Base-by-base conservation (phyloP, 2,329 filamentous ascomycete genomes). In the Penicillium capsulatum region DNA sequence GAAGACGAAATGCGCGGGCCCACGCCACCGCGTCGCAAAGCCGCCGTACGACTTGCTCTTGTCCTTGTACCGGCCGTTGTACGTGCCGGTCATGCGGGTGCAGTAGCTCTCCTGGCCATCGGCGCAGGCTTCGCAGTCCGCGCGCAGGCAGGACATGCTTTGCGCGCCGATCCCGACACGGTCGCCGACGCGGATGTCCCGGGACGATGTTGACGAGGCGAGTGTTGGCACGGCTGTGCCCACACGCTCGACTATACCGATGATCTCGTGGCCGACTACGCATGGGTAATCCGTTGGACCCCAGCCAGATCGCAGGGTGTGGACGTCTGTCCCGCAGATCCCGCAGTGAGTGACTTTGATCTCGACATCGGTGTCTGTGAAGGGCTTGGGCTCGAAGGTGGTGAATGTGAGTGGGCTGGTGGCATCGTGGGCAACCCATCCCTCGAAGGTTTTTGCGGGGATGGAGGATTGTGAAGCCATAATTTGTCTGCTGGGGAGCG, bases 331-430 rank as follows among this genome's bases (percentile, higher is more conserved):
- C 44, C 79, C 80, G 59, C 81, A 84, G 53, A 84, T 75, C 34
- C 81, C 80, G 54, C 79, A 83, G 65, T 83, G 79, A 3, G 77
- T 75, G 47, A 85, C 66, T 54, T 76, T 70, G 50, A 85, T 80
- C 54, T 84, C 81, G 38, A 85, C 67, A 46, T 84, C 81, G n/a
- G 70, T 75, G 53, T 81, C 77, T 14, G 77, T 72, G 42, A 65
- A 70, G 8, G 64, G 59, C 39, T 70, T 70, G 2, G 67, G 65
- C 7, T 53, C 50, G 53, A 64, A 71, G 14, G 53, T 54, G 26
- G 58, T 61, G 51, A 55, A 63, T 17, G 50, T 57, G 14, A 67
- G 50, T 4, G 38, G 58, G 20, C 47, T 56, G 28, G 52, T 64
- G 31, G 63, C 55, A 27, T 61, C 51, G 32, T 60, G 56, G 40